phyloP scores from a whole-genome alignment of 495 filamentous ascomycete genomes.

The Filosporella fistucella region DNA sequence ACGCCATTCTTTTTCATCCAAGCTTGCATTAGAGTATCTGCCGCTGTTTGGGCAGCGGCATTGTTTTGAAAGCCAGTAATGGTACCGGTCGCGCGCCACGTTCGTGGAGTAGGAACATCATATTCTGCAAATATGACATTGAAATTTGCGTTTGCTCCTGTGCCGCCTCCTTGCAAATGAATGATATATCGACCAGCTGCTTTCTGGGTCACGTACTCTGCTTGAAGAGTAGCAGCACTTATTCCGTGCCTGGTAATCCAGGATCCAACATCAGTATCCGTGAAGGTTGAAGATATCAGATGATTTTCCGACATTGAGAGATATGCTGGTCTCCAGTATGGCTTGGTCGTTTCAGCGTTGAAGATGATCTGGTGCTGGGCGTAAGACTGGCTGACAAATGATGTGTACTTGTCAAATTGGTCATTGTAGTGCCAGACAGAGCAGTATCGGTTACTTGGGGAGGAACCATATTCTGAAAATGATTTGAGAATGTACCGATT shows the following conservation, averaged over 20 bases:
- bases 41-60: slow-evolving; percentile 1
- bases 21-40: slow-evolving; percentile 15
- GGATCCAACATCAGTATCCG: slow-evolving; percentile 13
- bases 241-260: slow-evolving; percentile 11
- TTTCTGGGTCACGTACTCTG: slow-evolving; percentile 8
- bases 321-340: slow-evolving; percentile 9
- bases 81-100: slow-evolving; percentile 10
- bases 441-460: background rate
- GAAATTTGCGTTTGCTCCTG: slow-evolving; percentile 8
- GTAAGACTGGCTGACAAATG: background rate
- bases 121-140: slow-evolving; percentile 19
- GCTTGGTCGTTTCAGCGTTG: slow-evolving; percentile 11
- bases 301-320: slow-evolving; percentile 10
- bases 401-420: slow-evolving; percentile 6
- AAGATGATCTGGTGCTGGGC: slow-evolving; percentile 8
- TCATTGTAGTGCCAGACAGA: slow-evolving; percentile 2
- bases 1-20: slow-evolving; percentile 21
- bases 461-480: slow-evolving; percentile 1
- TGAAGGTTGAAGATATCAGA: slow-evolving; percentile 4
- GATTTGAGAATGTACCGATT: slow-evolving; percentile 6
- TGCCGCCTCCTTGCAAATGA: slow-evolving; percentile 15
- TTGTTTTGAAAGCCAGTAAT: slow-evolving; percentile 13
- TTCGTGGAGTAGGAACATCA: slow-evolving; percentile 14
- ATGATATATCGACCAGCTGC: slow-evolving; percentile 13
- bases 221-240: slow-evolving; percentile 3